Percentiles rank a stretch among this genome's conserved stretches.
phyloP scores from a whole-genome alignment of 108 stramenopile species.

The Pseudonitzschia multiseries region DNA sequence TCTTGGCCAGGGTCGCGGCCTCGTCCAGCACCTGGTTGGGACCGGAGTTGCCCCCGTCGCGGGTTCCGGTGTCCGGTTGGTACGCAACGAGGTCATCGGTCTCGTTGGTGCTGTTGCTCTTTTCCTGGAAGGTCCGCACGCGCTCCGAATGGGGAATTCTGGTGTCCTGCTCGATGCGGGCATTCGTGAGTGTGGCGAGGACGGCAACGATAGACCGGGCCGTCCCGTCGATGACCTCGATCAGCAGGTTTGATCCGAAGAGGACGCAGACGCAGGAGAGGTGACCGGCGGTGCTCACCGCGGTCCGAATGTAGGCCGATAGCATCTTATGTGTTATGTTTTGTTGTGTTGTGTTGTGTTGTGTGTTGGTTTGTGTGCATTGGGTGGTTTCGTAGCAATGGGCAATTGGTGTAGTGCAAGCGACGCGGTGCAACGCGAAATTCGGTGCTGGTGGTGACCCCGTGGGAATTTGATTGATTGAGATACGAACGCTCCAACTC shows the following conservation, averaged over 20 bases:
- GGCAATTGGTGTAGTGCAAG: too few species aligned
- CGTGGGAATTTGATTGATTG: too few species aligned
- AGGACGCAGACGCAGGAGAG: conserved; percentile 1
- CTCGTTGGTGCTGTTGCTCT: neutral
- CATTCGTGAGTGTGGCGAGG: neutral
- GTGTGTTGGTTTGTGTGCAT: too few species aligned
- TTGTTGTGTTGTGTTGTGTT: too few species aligned
- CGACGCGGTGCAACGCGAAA: too few species aligned
- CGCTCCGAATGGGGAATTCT: conserved; percentile 6
- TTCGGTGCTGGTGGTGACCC: too few species aligned
- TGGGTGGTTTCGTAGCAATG: too few species aligned
- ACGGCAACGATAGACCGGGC: conserved; percentile 1
- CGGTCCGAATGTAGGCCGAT: neutral
- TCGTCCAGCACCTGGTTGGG: conserved; percentile 10
- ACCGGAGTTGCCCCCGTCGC: neutral
- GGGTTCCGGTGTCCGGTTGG: neutral
- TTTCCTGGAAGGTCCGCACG: conserved; percentile 7
- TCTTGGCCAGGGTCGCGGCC: neutral
- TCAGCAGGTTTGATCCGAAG: conserved; percentile 5
- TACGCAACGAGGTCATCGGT: too few species aligned
- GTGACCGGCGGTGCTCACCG: conserved; percentile 5
- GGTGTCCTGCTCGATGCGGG: conserved; percentile 5
- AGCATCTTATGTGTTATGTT: conserved; percentile 10
- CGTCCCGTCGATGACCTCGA: neutral
- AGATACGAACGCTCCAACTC: too few species aligned